Evolutionary conservation across 1,284 basidiomycete genomes (phyloP).

Genomic region (Caloboletus inedulis): DNA sequence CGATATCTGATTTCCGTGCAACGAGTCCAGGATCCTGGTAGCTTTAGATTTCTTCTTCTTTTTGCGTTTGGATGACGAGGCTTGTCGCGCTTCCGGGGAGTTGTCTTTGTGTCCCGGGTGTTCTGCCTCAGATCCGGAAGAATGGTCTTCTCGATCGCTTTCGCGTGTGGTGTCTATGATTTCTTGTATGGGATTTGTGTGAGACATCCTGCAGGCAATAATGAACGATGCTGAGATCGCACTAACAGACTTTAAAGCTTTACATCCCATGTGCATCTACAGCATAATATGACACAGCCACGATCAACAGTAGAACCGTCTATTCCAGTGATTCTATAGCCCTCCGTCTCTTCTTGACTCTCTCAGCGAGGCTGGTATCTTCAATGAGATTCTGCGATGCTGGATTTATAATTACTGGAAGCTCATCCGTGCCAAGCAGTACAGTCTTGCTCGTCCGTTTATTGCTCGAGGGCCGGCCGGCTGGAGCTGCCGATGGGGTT

Average conservation of each 20-base stretch:
- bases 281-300: constrained; percentile 19
- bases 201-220: constrained; percentile 18
- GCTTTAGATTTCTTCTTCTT: constrained; percentile 76
- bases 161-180: constrained; percentile 40
- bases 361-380: constrained; percentile 30
- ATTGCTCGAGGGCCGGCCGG: constrained; percentile 9
- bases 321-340: constrained; percentile 4
- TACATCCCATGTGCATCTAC: no score
- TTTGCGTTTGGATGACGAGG: constrained; percentile 60
- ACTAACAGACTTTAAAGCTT: no score
- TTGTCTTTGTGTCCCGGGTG: constrained; percentile 29
- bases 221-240: neutral
- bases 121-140: constrained; percentile 36
- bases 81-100: constrained; percentile 21
- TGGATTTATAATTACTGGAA: constrained; percentile 1
- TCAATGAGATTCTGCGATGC: neutral
- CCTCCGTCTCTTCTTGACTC: constrained; percentile 36
- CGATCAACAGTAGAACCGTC: neutral
- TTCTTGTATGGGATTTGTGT: constrained; percentile 41
- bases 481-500: constrained; percentile 7
- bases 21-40: constrained; percentile 48
- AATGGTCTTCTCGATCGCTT: constrained; percentile 31
- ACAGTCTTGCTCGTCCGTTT: constrained; percentile 16
- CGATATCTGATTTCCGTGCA: constrained; percentile 54
- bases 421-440: constrained; percentile 5